Conservation (phyloP, 2,329 filamentous ascomycete species). For the Fusarium avenaceum region DNA sequence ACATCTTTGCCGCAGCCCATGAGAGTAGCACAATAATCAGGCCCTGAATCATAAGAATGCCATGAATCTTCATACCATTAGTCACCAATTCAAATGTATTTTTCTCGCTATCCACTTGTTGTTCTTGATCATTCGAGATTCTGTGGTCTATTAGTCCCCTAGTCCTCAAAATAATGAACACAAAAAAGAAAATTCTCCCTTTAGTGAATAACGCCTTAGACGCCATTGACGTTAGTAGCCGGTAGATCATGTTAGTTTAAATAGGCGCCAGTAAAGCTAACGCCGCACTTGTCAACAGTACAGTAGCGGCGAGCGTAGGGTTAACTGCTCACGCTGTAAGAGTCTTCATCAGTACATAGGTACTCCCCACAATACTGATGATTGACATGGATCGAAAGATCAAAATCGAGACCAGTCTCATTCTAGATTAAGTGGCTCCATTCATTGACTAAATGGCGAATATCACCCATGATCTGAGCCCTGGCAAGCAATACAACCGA, state of each 20-base stretch:
- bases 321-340: not conserved
- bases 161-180: not conserved
- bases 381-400: not conserved
- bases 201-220: slow-evolving; percentile 1
- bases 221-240: slow-evolving; percentile 5
- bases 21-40: too few relatives aligned
- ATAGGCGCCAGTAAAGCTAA: slow-evolving; percentile 8
- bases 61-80: too few relatives aligned
- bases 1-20: too few relatives aligned
- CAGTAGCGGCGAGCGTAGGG: slow-evolving; percentile 1
- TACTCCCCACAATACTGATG: not conserved
- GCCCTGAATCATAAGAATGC: too few relatives aligned
- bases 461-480: slow-evolving; percentile 15
- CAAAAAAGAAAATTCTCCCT: not conserved
- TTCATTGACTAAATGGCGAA: slow-evolving; percentile 27
- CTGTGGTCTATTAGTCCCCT: too few relatives aligned
- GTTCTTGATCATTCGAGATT: too few relatives aligned
- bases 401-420: not conserved
- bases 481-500: slow-evolving; percentile 8
- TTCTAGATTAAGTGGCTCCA: slow-evolving; percentile 8
- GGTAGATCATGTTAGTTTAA: slow-evolving; percentile 14
- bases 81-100: too few relatives aligned
- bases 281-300: slow-evolving; percentile 28
- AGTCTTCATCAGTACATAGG: too few relatives aligned
- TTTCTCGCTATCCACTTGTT: too few relatives aligned